A percentile compares a stretch with the other conserved stretches of the same genome.
Conservation (phyloP, 1,284 basidiomycete genomes). For the Amanita bisporigera region DNA sequence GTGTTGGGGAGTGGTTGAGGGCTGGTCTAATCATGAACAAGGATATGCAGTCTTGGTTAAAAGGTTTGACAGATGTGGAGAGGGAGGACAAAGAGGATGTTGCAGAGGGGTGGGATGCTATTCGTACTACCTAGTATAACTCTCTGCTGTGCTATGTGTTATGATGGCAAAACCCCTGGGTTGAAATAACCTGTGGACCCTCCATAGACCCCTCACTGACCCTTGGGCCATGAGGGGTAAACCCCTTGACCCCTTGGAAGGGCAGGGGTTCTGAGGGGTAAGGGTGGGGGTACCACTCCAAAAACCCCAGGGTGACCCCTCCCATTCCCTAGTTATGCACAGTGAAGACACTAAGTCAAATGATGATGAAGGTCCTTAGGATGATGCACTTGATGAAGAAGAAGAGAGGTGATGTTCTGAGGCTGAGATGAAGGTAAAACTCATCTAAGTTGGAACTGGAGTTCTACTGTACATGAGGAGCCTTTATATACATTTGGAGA, state of each 20-base stretch:
- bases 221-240: too few species aligned
- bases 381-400: too few species aligned
- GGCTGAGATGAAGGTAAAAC: too few species aligned
- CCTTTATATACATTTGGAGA: too few species aligned
- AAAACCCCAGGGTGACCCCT: constrained; percentile 1
- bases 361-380: too few species aligned
- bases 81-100: not conserved
- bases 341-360: too few species aligned
- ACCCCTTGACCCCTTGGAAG: too few species aligned
- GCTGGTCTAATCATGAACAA: not conserved
- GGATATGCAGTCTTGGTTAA: not conserved
- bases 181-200: not conserved
- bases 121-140: not conserved
- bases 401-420: too few species aligned
- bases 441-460: too few species aligned
- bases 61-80: not conserved
- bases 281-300: not conserved
- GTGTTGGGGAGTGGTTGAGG: not conserved
- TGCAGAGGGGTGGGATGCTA: not conserved
- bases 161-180: not conserved
- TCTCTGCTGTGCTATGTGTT: not conserved
- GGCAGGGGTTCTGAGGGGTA: not conserved
- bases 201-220: not conserved
- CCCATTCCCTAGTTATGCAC: not conserved
- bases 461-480: too few species aligned